phyloP scores from a whole-genome alignment of 1,284 basidiomycete species.

The Pyrrhoderma lamaoense region DNA sequence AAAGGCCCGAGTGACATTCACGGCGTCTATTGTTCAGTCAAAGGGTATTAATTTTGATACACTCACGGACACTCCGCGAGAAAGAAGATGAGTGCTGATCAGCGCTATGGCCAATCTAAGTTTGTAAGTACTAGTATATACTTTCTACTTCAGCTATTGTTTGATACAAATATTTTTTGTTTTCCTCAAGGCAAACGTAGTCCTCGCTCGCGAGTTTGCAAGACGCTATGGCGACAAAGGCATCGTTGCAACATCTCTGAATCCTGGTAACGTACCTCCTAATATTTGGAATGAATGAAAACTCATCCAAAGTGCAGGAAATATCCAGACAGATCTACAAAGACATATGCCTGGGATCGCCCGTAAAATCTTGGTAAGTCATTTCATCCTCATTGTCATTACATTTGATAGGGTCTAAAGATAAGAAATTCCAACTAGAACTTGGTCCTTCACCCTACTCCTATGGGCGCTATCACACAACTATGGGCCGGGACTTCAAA shows the following conservation, averaged over 20 bases:
- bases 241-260: conserved; percentile 35
- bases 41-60: conserved; percentile 21
- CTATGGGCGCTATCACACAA: conserved; percentile 34
- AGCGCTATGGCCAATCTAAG: conserved; percentile 46
- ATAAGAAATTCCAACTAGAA: conserved; percentile 7
- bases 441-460: conserved; percentile 14
- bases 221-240: conserved; percentile 42
- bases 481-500: conserved; percentile 43
- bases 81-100: conserved; percentile 23
- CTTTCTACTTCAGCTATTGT: too few relatives aligned
- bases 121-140: conserved; percentile 28
- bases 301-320: conserved; percentile 23
- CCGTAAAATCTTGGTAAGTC: conserved; percentile 13
- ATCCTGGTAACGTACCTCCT: conserved; percentile 22
- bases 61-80: conserved; percentile 9
- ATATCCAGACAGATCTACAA: conserved; percentile 37
- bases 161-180: too few relatives aligned
- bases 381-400: conserved; percentile 2
- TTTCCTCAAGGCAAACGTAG: conserved; percentile 36
- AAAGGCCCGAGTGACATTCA: conserved; percentile 31
- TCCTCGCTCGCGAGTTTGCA: conserved; percentile 43
- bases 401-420: not conserved
- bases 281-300: not conserved
- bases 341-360: conserved; percentile 26
- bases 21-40: conserved; percentile 24